A percentile compares a stretch with the other conserved stretches of the same genome.
Conservation (phyloP, 129 eudicot species). For the Erigeron canadensis region DNA sequence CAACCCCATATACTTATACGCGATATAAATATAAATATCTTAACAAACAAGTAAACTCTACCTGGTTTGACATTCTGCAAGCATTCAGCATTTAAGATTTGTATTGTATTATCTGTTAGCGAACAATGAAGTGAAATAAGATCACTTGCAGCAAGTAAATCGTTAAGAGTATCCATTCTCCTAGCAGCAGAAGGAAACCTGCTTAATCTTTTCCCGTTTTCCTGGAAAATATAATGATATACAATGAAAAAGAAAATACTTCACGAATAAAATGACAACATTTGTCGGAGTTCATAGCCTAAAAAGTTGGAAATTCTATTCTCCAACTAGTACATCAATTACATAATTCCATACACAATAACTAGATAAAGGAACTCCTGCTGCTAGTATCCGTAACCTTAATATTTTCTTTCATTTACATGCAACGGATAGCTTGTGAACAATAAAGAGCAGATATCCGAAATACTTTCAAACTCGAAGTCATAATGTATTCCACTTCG, state of each 20-base stretch:
- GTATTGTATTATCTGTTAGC: conserved; percentile 84
- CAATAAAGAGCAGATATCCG: not conserved
- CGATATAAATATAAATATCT: not conserved
- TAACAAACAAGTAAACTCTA: conserved; percentile 13
- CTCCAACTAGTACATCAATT: not conserved
- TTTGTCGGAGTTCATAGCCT: not conserved
- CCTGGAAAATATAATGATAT: conserved; percentile 41
- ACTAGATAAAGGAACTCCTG: conserved; percentile 1
- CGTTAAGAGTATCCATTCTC: conserved; percentile 98
- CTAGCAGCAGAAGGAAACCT: conserved; percentile 96
- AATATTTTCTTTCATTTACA: not conserved
- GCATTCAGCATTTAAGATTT: conserved; percentile 90
- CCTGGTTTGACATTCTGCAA: conserved; percentile 95
- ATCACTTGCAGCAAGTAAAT: conserved; percentile 98
- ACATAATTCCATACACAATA: not conserved
- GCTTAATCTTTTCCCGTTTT: conserved; percentile 54
- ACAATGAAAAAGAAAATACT: conserved; percentile 5
- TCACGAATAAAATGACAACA: conserved; percentile 9
- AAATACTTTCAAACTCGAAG: conserved; percentile 14
- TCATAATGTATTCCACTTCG: not conserved
- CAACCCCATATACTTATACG: conserved; percentile 6
- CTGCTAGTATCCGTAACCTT: not conserved
- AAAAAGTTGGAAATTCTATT: not conserved
- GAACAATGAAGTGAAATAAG: conserved; percentile 94
- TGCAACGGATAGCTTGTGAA: not conserved